phyloP scores from a whole-genome alignment of 805 yeast species.

The Starmera dryadoides region DNA sequence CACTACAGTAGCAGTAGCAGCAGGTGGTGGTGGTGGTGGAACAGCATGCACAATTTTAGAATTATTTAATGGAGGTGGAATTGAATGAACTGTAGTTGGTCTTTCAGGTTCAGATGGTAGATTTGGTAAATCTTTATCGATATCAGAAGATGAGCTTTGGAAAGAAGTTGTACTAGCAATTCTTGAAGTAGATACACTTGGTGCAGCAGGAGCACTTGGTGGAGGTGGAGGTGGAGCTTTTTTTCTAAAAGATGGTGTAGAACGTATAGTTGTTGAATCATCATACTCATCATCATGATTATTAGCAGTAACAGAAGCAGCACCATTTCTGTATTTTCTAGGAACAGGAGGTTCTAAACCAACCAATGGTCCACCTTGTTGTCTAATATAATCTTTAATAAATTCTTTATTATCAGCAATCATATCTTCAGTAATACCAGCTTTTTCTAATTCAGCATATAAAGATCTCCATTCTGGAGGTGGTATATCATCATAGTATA shows the following conservation, averaged over 20 bases:
- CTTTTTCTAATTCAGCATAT: conserved; percentile 62
- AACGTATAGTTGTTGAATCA: conserved; percentile 16
- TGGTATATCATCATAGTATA: conserved; percentile 72
- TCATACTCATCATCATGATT: conserved; percentile 22
- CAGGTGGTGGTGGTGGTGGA: conserved; percentile 13
- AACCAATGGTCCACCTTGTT: conserved; percentile 73
- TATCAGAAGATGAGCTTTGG: not conserved
- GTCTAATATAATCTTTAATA: conserved; percentile 67
- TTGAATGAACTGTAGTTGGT: conserved; percentile 11
- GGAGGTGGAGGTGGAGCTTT: conserved; percentile 40
- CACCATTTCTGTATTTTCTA: conserved; percentile 41
- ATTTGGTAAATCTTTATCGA: no score
- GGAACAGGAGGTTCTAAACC: conserved; percentile 85
- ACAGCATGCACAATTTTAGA: conserved; percentile 1
- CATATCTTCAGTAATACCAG: conserved; percentile 84
- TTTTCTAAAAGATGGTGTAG: conserved; percentile 25
- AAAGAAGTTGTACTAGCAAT: conserved; percentile 6
- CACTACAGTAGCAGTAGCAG: conserved; percentile 14
- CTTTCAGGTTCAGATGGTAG: not conserved
- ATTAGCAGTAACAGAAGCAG: conserved; percentile 21
- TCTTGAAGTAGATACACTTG: conserved; percentile 15
- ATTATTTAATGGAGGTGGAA: conserved; percentile 15
- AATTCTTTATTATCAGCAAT: conserved; percentile 81
- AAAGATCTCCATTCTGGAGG: conserved; percentile 81
- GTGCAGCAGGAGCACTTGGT: conserved; percentile 20